Percentiles rank a stretch among this genome's conserved stretches.
These are phyloP conservation scores for Vigna angularis DNA, from an alignment of 306 rosid genomes.

Conservation along the genomic window DNA sequence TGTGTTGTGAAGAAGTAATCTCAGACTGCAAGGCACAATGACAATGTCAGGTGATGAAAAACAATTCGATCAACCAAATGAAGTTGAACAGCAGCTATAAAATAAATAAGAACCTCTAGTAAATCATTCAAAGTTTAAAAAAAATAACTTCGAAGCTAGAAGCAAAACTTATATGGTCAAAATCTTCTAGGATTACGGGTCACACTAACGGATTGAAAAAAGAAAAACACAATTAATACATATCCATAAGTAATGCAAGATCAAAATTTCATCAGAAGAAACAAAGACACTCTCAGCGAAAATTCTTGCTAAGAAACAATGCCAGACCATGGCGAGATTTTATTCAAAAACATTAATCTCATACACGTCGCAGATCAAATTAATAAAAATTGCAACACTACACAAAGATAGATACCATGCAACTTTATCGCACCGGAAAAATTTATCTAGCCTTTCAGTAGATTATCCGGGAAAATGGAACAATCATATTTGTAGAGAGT, in stretches of 20 bases:
- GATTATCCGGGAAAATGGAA: too few species aligned
- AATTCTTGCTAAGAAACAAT: neutral
- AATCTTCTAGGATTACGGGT: constrained; percentile 25
- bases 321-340: constrained; percentile 19
- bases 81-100: constrained; percentile 19
- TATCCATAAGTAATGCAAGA: constrained; percentile 33
- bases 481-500: too few species aligned
- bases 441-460: too few species aligned
- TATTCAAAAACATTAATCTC: constrained; percentile 21
- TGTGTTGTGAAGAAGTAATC: constrained; percentile 82
- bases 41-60: constrained; percentile 21
- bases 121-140: constrained; percentile 25
- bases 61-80: constrained; percentile 34
- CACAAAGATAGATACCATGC: too few species aligned
- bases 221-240: neutral
- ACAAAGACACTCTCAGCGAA: neutral
- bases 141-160: neutral
- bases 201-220: neutral
- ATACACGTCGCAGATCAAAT: constrained; percentile 7
- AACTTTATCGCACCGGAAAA: neutral
- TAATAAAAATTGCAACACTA: neutral
- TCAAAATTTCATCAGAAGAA: constrained; percentile 22
- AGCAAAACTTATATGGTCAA: constrained; percentile 16
- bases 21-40: constrained; percentile 67
- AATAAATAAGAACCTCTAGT: neutral